Evolutionary conservation across 345 rosid genomes (phyloP).

Genomic region (Hibiscus mutabilis): DNA sequence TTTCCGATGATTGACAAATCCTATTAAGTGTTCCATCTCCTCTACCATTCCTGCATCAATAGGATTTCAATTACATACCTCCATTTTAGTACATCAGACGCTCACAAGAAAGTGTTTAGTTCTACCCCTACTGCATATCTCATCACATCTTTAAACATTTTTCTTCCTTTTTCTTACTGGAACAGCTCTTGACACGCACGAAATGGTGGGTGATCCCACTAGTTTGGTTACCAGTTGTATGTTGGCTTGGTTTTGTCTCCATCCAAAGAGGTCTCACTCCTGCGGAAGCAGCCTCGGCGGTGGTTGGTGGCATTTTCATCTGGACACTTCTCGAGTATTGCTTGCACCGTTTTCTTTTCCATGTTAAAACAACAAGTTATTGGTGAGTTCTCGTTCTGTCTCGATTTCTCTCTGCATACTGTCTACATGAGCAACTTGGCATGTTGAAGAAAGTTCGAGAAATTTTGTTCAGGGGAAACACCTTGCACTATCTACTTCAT

Average conservation of each 20-base stretch:
- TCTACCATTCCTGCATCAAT: no score
- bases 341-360: conserved; percentile 74
- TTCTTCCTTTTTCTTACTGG: conserved; percentile 7
- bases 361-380: conserved; percentile 55
- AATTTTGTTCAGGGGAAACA: conserved; percentile 60
- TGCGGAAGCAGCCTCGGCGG: conserved; percentile 30
- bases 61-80: no score
- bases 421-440: neutral
- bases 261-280: conserved; percentile 38
- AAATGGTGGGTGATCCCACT: conserved; percentile 75
- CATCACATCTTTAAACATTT: neutral
- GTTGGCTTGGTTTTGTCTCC: conserved; percentile 38
- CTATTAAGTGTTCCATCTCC: no score
- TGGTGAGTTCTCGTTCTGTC: conserved; percentile 29
- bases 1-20: no score
- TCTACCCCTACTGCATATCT: neutral
- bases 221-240: conserved; percentile 63
- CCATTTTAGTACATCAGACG: no score
- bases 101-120: neutral
- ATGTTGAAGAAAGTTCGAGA: conserved; percentile 5
- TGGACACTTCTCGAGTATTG: conserved; percentile 70
- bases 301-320: conserved; percentile 41
- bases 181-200: conserved; percentile 65
- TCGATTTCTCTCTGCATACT: neutral
- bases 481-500: conserved; percentile 79